phyloP scores from a whole-genome alignment of 179 eudicot species.

The Silene noctiflora region DNA sequence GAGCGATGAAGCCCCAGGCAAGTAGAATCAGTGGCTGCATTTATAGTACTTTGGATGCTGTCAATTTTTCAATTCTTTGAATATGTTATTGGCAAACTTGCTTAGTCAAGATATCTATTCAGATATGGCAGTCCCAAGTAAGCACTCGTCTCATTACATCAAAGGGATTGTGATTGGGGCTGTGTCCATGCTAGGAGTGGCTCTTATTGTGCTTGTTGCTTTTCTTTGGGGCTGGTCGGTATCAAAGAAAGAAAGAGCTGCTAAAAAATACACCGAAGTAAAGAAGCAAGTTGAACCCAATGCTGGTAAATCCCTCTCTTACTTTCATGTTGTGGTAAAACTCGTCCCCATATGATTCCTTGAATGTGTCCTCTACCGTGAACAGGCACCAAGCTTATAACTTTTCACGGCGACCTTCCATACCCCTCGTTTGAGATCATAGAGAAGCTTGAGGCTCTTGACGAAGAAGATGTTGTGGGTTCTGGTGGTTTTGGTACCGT shows the following conservation, averaged over 20 bases:
- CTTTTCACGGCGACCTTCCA: slow-evolving; percentile 95
- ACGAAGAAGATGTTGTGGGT: slow-evolving; percentile 80
- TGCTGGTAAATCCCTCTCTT: slow-evolving; percentile 37
- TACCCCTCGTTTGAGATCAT: slow-evolving; percentile 82
- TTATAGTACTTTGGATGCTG: neutral
- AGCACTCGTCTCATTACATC: slow-evolving; percentile 65
- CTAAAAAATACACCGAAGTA: slow-evolving; percentile 80
- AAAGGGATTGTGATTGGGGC: slow-evolving; percentile 73
- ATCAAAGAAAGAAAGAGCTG: slow-evolving; percentile 85
- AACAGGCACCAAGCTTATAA: slow-evolving; percentile 75
- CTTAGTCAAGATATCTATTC: slow-evolving; percentile 11
- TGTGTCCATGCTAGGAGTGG: slow-evolving; percentile 53
- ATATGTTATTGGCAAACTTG: neutral
- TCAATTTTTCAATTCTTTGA: neutral
- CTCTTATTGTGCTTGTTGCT: slow-evolving; percentile 50
- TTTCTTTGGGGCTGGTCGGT: slow-evolving; percentile 74
- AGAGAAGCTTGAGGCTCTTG: slow-evolving; percentile 80
- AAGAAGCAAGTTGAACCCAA: slow-evolving; percentile 80
- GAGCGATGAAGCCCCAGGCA: slow-evolving; percentile 76
- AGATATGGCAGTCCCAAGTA: slow-evolving; percentile 50
- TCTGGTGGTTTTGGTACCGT: slow-evolving; percentile 96
- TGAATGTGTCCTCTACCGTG: neutral
- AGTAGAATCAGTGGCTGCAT: slow-evolving; percentile 14
- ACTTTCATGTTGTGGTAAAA: neutral
- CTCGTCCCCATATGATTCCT: neutral